Percentiles rank a stretch among this genome's conserved stretches.
Conservation (phyloP, 768 basidiomycete species). For the Tylopilus cervinicoccineus region DNA sequence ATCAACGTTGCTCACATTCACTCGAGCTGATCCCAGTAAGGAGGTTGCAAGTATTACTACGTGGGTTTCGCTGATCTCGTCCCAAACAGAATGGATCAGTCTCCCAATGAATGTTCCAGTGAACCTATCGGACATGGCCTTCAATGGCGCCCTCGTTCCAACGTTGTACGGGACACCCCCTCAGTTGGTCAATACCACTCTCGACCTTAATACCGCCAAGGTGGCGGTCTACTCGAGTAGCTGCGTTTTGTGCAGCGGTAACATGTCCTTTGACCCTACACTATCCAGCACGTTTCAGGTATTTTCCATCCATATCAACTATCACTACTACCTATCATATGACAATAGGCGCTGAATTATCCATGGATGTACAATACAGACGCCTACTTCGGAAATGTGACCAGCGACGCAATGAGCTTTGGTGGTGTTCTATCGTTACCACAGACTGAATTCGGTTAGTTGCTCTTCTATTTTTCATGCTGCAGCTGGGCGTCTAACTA, state of each 20-base stretch:
- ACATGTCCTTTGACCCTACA: constrained; percentile 10
- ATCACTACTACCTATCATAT: not conserved
- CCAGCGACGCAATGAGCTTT: constrained; percentile 15
- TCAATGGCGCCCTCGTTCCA: constrained; percentile 15
- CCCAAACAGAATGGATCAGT: constrained; percentile 12
- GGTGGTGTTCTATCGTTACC: constrained; percentile 12
- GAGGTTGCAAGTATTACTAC: not conserved
- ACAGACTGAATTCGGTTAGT: constrained; percentile 14
- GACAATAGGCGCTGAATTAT: constrained; percentile 6
- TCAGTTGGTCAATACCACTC: constrained; percentile 14
- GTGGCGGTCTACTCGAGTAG: constrained; percentile 16
- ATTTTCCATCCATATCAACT: not conserved
- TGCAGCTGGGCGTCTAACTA: not conserved
- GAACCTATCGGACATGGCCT: constrained; percentile 10
- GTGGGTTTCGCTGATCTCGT: not conserved
- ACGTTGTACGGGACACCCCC: constrained; percentile 16
- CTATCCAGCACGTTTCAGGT: constrained; percentile 15
- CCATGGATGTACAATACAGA: constrained; percentile 9
- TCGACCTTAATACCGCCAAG: constrained; percentile 16
- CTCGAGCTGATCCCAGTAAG: not conserved
- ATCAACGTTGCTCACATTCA: not conserved
- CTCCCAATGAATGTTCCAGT: constrained; percentile 13
- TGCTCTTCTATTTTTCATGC: not conserved
- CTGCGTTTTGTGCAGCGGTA: constrained; percentile 21
- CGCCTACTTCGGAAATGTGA: constrained; percentile 12